Base-by-base conservation (phyloP, 257 asterid genomes). In the Henckelia pumila region DNA sequence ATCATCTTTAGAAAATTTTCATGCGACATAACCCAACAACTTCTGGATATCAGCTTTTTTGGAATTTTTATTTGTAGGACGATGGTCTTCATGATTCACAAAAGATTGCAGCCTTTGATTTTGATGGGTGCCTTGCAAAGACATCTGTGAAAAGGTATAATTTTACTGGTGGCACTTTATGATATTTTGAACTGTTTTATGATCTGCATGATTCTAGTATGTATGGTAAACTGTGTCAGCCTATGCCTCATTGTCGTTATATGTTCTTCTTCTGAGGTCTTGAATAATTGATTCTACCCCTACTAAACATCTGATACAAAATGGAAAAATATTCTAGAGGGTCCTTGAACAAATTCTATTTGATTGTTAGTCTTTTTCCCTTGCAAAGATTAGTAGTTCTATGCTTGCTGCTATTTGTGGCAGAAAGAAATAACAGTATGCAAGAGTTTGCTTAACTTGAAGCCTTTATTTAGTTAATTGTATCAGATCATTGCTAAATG, bases 31-130 rank as follows among this genome's bases (percentile, higher is more conserved):
- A 60, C 64, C 20, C 29, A 59, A 53, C 17, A 30, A 25, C 40
- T 16, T 29, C 67, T 29, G 60, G 25, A 66, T 5, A 64, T 60
- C 37, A 14, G 30, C 29, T 8, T 61, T 63, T 4, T 55, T 35
- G 2, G 40, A 5, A 7, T 28, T 70, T 55, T 16, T 49, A 58
- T 57, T 75, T 70, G 44, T 63, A 90, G 98, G 97, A 76, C 57
- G 95, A 88, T n/a, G 92, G 82, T 44, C 92, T 88, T 75, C 88
- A 61, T 17, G 99, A 85, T 78, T 93, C 97, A 32, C 61, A 35
- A 55, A 90, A 87, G 73, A 90, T 93, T 72, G 99, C 96, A n/a
- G 98, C 98, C 53, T 93, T 93, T 82, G 98, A 93, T 85, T 93
- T 93, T 82, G 99, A 93, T 77, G 99, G 99, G 70, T 90, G 97